Evolutionary conservation across 164 flowering plant species (phyloP), one percentile per base, ranked within the genome.

Genomic region (Vitis amurensis): DNA sequence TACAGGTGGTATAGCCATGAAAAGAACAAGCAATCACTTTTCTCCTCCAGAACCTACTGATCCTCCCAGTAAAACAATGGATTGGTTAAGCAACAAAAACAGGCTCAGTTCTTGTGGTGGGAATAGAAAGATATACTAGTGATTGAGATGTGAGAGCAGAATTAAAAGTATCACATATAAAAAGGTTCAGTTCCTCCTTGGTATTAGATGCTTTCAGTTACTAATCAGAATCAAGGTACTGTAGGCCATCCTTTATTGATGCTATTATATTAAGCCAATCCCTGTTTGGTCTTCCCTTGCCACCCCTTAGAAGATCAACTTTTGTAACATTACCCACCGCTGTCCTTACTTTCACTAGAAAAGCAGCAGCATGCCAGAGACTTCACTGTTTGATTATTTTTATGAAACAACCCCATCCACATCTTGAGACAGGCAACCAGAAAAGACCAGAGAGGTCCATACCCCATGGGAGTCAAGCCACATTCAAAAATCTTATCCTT

Each of bases 21-120:
- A 66, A 79, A 72, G 60, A 51, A 74, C 73, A 74, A 49, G 61
- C 67, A 70, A 73, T 59, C 14, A 58, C 55, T 59, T 51, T 50
- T 44, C 61, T 12, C 9, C 58, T 70, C 69, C 63, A 70, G 63
- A 68, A 57, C 37, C 50, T 15, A 37, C 44, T 27, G 31, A 37
- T 16, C 50, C 16, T 61, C 58, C 1, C 11, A 48, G 31, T 8
- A 47, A 30, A 37, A 47, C n/a, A 55, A 59, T 55, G 63, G 37
- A 52, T 30, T 74, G 60, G 71, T 64, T 19, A 19, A 7, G 31
- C 31, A 37, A 50, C 9, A 17, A 10, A 29, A 11, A 52, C 14
- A 61, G 66, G 62, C 2, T 10, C 15, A 12, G n/a, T 13, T 3
- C 13, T 23, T 10, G 61, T 10, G 2, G 27, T 23, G 13, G 14